Percentiles rank a stretch among this genome's conserved stretches.
Conservation (phyloP, 2,329 filamentous ascomycete species). For the Botryotinia convoluta region DNA sequence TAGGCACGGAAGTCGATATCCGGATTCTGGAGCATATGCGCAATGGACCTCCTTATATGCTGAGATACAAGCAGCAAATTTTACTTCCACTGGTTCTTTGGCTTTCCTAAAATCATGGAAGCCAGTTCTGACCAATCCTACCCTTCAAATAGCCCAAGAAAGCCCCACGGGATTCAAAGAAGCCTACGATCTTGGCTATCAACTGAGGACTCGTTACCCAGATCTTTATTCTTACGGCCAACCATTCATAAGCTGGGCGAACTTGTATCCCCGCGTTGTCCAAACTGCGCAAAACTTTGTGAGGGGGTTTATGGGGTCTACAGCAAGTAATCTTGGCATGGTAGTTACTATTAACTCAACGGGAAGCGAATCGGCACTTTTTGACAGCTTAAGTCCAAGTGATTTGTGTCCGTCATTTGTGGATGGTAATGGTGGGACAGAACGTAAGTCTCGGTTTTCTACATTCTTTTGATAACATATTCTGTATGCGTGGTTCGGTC, state of each 20-base stretch:
- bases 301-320: conserved; percentile 58
- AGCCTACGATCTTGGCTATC: conserved; percentile 54
- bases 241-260: conserved; percentile 61
- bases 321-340: conserved; percentile 51
- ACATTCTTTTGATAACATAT: neutral
- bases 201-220: conserved; percentile 47
- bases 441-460: conserved; percentile 30
- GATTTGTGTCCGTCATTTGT: conserved; percentile 60
- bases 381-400: conserved; percentile 62
- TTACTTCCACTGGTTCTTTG: conserved; percentile 52
- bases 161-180: conserved; percentile 64
- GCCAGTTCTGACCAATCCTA: conserved; percentile 54
- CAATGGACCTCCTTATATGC: conserved; percentile 45
- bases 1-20: conserved; percentile 62
- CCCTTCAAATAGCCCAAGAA: conserved; percentile 55
- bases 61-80: conserved; percentile 53
- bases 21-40: conserved; percentile 57
- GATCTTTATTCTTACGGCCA: conserved; percentile 46
- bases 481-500: neutral
- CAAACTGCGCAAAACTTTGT: conserved; percentile 62
- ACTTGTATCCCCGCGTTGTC: conserved; percentile 62
- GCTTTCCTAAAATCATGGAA: conserved; percentile 58
- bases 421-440: conserved; percentile 50
- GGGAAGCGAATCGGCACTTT: conserved; percentile 50
- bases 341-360: conserved; percentile 58